phyloP scores from a whole-genome alignment of 1,139 yeast genomes.

The Torulaspora pretoriensis region DNA sequence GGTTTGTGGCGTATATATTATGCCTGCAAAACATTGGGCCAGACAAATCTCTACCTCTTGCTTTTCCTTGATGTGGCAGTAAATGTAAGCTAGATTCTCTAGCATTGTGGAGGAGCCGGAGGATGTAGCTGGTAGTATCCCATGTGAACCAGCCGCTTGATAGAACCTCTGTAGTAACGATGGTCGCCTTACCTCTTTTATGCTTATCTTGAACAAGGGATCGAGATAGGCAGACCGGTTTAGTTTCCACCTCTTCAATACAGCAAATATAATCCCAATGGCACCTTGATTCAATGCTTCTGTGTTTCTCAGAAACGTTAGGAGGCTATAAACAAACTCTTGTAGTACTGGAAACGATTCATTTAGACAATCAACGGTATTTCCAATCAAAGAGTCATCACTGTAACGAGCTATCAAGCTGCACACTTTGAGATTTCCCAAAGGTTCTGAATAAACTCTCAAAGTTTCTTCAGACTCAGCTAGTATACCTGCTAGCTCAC shows the following conservation, averaged over 20 bases:
- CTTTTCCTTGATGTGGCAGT: slow-evolving; percentile 2
- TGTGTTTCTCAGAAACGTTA: slow-evolving; percentile 12
- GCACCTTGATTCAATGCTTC: slow-evolving; percentile 1
- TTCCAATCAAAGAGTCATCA: slow-evolving; percentile 14
- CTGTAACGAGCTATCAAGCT: slow-evolving; percentile 10
- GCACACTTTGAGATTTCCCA: slow-evolving; percentile 17
- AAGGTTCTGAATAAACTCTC: slow-evolving; percentile 6
- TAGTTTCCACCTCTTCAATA: slow-evolving; percentile 8
- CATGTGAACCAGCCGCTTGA: slow-evolving; percentile 1
- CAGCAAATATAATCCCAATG: not conserved
- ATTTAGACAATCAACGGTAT: slow-evolving; percentile 13
- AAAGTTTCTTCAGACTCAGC: slow-evolving; percentile 5
- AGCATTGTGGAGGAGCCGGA: slow-evolving; percentile 9
- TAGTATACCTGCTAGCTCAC: slow-evolving; percentile 10
- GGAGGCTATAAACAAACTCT: slow-evolving; percentile 11
- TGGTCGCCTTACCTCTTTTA: slow-evolving; percentile 3
- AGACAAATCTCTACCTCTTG: slow-evolving; percentile 6
- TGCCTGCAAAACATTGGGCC: slow-evolving; percentile 10
- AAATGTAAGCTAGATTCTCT: slow-evolving; percentile 14
- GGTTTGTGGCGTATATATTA: slow-evolving; percentile 6
- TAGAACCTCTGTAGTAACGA: slow-evolving; percentile 4
- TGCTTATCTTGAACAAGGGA: slow-evolving; percentile 10
- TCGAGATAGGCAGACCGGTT: slow-evolving; percentile 3
- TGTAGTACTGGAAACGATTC: slow-evolving; percentile 1
- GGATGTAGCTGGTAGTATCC: slow-evolving; percentile 8